phyloP scores from a whole-genome alignment of 2,329 filamentous ascomycete species.

The Aspergillus ustus region DNA sequence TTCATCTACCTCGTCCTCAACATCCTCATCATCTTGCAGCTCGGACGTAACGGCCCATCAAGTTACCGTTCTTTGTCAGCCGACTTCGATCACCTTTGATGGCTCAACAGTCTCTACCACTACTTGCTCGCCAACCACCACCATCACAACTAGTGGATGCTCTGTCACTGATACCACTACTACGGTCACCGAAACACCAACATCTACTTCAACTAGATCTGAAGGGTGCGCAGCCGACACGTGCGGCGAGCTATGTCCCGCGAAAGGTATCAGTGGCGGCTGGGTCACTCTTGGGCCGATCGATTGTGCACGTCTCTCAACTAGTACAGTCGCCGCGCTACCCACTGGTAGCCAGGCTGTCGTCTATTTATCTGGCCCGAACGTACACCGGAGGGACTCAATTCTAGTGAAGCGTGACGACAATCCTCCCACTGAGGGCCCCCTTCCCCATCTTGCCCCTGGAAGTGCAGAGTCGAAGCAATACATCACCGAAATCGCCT shows the following conservation, averaged over 20 bases:
- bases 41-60: background rate
- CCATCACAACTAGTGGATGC: slow-evolving; percentile 11
- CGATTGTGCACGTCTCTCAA: background rate
- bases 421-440: background rate
- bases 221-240: background rate
- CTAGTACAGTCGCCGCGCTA: background rate
- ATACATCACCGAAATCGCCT: too few species aligned
- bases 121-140: slow-evolving; percentile 7
- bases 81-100: background rate
- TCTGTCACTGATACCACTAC: slow-evolving; percentile 13
- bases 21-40: background rate
- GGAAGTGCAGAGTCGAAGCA: too few species aligned
- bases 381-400: background rate
- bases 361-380: background rate
- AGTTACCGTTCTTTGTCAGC: slow-evolving; percentile 9
- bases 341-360: background rate
- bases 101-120: background rate
- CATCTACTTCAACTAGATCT: background rate
- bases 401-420: background rate
- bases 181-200: slow-evolving; percentile 1
- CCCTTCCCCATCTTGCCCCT: background rate
- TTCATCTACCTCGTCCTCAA: background rate
- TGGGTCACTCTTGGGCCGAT: background rate
- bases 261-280: background rate
- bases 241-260: background rate